These are phyloP conservation scores for Linnemannia zychae DNA, from an alignment of 192 early-diverging fungal species.

Conservation along the genomic window DNA sequence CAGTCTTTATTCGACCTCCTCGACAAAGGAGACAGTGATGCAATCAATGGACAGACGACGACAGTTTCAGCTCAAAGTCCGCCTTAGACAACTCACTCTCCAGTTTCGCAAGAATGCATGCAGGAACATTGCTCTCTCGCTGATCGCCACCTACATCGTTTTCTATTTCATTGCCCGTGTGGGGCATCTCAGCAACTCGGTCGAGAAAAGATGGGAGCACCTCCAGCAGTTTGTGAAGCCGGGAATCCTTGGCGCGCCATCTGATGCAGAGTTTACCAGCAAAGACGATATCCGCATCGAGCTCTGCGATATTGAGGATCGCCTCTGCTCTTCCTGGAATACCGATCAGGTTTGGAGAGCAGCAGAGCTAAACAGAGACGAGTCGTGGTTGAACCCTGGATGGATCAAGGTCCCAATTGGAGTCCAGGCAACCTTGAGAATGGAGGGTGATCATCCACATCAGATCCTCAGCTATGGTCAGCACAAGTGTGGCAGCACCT, in stretches of 20 bases:
- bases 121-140: conserved; percentile 23
- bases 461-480: conserved; percentile 25
- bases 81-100: conserved; percentile 5
- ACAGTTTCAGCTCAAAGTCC: background rate
- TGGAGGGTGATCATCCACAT: conserved; percentile 7
- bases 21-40: background rate
- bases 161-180: conserved; percentile 17
- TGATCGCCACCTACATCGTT: conserved; percentile 10
- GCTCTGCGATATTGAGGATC: conserved; percentile 26
- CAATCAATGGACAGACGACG: conserved; percentile 27
- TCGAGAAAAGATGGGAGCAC: conserved; percentile 23
- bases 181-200: conserved; percentile 8
- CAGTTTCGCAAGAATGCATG: conserved; percentile 13
- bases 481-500: conserved; percentile 19
- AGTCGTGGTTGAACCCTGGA: conserved; percentile 34
- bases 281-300: conserved; percentile 11
- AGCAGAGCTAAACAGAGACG: conserved; percentile 31
- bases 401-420: conserved; percentile 49
- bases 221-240: conserved; percentile 20
- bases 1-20: background rate
- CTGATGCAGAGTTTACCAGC: conserved; percentile 14
- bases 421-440: conserved; percentile 24
- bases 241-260: conserved; percentile 37
- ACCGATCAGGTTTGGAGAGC: conserved; percentile 24
- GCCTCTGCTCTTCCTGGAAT: conserved; percentile 35